Conservation (phyloP, 345 rosid species). For the Aethionema arabicum region DNA sequence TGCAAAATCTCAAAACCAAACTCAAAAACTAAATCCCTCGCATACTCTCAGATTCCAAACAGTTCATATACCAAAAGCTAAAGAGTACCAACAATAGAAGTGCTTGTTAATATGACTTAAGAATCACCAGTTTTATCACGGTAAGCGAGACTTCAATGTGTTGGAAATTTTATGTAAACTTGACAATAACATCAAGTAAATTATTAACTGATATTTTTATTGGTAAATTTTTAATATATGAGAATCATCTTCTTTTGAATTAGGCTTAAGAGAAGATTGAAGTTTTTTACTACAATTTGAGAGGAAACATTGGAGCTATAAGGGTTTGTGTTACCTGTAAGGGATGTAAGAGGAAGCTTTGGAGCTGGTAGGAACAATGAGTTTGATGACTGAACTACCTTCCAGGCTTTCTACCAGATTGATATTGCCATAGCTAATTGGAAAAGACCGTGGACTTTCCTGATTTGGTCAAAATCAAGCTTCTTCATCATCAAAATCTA, state of each 20-base stretch:
- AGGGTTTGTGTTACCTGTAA: constrained; percentile 81
- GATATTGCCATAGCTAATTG: constrained; percentile 77
- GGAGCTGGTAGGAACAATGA: constrained; percentile 99
- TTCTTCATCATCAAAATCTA: not conserved
- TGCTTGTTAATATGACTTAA: no score
- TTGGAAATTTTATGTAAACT: no score
- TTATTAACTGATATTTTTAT: no score
- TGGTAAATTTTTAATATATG: no score
- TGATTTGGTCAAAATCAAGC: constrained; percentile 30
- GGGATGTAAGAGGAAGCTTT: constrained; percentile 94
- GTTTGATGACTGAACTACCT: constrained; percentile 99
- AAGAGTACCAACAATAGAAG: not conserved
- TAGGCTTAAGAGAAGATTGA: no score
- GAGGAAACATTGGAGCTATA: constrained; percentile 91
- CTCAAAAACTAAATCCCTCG: not conserved
- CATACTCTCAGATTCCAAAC: not conserved
- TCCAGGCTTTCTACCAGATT: constrained; percentile 94
- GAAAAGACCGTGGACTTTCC: constrained; percentile 87
- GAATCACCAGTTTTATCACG: no score
- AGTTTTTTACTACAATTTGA: no score
- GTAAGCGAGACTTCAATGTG: no score
- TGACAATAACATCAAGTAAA: no score
- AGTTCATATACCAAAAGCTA: not conserved
- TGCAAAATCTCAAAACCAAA: not conserved
- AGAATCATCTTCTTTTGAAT: no score